A percentile compares a stretch with the other conserved stretches of the same genome.
Conservation (phyloP, 805 yeast genomes). For the Yarrowia yakushimensis region DNA sequence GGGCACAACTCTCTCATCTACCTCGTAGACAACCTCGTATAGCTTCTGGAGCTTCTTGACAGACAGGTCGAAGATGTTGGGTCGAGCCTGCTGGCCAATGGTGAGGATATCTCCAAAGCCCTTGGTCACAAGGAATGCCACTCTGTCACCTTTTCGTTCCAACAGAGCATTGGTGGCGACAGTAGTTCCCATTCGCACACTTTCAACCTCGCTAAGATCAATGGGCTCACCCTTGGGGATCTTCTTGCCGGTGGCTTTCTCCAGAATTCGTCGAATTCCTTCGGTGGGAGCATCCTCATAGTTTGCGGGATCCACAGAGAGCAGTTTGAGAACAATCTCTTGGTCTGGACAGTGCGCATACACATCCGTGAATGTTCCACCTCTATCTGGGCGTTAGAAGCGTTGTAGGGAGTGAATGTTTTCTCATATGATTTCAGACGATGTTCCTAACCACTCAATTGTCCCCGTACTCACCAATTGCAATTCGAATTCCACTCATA, state of each 20-base stretch:
- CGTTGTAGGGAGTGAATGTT: not conserved
- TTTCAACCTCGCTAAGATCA: slow-evolving; percentile 52
- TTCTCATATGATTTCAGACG: not conserved
- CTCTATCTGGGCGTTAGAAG: slow-evolving; percentile 43
- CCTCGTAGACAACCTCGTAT: slow-evolving; percentile 72
- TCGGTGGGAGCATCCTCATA: slow-evolving; percentile 90
- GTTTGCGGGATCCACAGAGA: slow-evolving; percentile 85
- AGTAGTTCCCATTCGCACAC: slow-evolving; percentile 87
- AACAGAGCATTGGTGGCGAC: slow-evolving; percentile 93
- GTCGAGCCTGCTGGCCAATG: slow-evolving; percentile 91
- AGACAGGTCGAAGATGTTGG: slow-evolving; percentile 79
- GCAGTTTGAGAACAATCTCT: slow-evolving; percentile 62
- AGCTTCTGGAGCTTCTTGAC: slow-evolving; percentile 68
- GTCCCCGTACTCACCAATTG: slow-evolving; percentile 9
- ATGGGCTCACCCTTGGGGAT: slow-evolving; percentile 61
- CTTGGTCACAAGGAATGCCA: slow-evolving; percentile 79
- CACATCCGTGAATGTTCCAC: slow-evolving; percentile 91
- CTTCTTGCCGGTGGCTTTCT: slow-evolving; percentile 48
- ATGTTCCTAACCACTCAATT: not conserved
- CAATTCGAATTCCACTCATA: slow-evolving; percentile 22
- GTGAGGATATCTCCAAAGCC: slow-evolving; percentile 80
- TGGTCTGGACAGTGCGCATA: slow-evolving; percentile 51
- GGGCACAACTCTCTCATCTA: slow-evolving; percentile 81
- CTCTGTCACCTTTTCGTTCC: slow-evolving; percentile 87
- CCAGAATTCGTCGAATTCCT: slow-evolving; percentile 78